Evolutionary conservation across 2,329 filamentous ascomycete genomes (phyloP).

Genomic region (Aspergillus brasiliensis): DNA sequence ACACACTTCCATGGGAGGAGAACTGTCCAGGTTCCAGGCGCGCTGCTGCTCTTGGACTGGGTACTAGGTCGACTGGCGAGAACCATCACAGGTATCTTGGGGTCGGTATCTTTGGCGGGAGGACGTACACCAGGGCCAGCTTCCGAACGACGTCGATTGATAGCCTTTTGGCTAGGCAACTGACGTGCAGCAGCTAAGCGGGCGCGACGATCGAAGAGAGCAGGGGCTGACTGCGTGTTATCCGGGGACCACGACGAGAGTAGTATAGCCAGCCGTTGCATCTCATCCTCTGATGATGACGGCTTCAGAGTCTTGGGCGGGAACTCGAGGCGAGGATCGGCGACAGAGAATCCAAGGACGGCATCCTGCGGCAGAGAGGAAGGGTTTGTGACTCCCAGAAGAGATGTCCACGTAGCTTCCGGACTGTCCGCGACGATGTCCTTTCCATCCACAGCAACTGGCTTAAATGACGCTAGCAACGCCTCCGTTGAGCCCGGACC

Average conservation of each 20-base stretch:
- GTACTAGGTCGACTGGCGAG: constrained; percentile 59
- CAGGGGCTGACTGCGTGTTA: constrained; percentile 46
- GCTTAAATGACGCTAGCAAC: constrained; percentile 68
- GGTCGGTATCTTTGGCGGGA: constrained; percentile 62
- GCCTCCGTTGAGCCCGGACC: constrained; percentile 79
- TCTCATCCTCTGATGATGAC: constrained; percentile 38
- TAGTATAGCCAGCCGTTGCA: constrained; percentile 56
- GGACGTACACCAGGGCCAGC: constrained; percentile 66
- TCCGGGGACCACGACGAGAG: constrained; percentile 72
- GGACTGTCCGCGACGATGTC: constrained; percentile 31
- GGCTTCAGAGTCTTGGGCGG: constrained; percentile 64
- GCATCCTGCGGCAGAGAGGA: constrained; percentile 69
- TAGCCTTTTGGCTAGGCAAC: constrained; percentile 73
- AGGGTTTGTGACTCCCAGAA: constrained; percentile 63
- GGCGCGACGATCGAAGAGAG: constrained; percentile 68
- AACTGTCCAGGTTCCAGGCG: constrained; percentile 76
- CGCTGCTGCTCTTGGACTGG: constrained; percentile 45
- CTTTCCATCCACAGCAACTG: constrained; percentile 32
- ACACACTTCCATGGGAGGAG: constrained; percentile 91
- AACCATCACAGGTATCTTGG: constrained; percentile 75
- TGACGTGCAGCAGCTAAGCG: constrained; percentile 67
- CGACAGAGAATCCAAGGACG: constrained; percentile 70
- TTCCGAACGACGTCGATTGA: constrained; percentile 73
- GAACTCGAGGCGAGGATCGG: constrained; percentile 79
- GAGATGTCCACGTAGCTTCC: constrained; percentile 43